phyloP scores from a whole-genome alignment of 306 rosid species.

The Vicia faba region DNA sequence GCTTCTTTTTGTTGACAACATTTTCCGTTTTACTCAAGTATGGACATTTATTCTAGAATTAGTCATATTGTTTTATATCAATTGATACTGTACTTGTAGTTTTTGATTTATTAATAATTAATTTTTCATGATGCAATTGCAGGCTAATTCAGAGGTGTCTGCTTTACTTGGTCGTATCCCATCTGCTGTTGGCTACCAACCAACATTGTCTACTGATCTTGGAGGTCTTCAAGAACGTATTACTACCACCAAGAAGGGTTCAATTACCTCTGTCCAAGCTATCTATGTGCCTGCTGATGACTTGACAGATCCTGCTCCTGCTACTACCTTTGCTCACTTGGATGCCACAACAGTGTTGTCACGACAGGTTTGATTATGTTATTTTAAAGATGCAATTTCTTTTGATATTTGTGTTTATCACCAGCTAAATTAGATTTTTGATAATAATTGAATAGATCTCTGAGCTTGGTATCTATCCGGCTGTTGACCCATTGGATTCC shows the following conservation, averaged over 20 bases:
- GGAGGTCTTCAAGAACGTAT: conserved; percentile 99
- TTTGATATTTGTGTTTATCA: neutral
- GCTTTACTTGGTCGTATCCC: conserved; percentile 99
- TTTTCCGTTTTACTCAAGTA: conserved; percentile 96
- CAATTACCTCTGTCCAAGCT: conserved; percentile 98
- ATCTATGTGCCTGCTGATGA: conserved; percentile 99
- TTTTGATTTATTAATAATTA: neutral
- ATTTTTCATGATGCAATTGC: conserved; percentile 18
- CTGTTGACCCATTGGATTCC: conserved; percentile 95
- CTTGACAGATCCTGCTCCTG: conserved; percentile 99
- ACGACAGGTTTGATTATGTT: conserved; percentile 64
- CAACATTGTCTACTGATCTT: conserved; percentile 95
- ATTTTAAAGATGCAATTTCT: too few species aligned
- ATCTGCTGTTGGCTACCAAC: conserved; percentile 99
- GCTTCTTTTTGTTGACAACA: conserved; percentile 97
- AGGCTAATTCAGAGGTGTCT: conserved; percentile 99
- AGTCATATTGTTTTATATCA: neutral
- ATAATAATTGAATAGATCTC: conserved; percentile 63
- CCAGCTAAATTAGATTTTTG: neutral
- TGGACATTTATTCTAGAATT: neutral
- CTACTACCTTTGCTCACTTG: conserved; percentile 98
- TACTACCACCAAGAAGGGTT: conserved; percentile 97
- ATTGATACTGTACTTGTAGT: neutral
- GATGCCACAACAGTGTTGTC: conserved; percentile 99
- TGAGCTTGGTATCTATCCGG: conserved; percentile 98